phyloP scores from a whole-genome alignment of 2,329 filamentous ascomycete genomes.

The Zalaria obscura region DNA sequence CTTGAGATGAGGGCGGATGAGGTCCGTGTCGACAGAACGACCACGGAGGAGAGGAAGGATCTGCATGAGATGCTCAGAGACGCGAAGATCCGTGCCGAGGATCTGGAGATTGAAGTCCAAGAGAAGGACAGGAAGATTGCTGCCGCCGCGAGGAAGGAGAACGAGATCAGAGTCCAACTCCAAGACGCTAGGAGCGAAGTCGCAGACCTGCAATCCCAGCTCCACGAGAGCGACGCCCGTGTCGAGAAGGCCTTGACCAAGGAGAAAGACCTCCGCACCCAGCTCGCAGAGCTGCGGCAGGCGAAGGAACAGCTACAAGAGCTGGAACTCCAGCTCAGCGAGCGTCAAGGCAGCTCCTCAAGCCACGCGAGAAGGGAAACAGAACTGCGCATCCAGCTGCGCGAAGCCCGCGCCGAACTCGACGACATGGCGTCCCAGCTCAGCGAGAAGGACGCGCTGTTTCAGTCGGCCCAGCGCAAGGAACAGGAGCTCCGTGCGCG shows the following conservation, averaged over 20 bases:
- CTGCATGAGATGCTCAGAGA: conserved; percentile 47
- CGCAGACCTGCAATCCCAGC: conserved; percentile 41
- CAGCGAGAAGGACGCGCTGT: conserved; percentile 26
- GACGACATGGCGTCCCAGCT: conserved; percentile 22
- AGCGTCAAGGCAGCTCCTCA: conserved; percentile 20
- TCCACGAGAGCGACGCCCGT: conserved; percentile 25
- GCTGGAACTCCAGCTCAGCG: conserved; percentile 32
- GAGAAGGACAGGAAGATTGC: conserved; percentile 55
- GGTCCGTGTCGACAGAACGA: conserved; percentile 27
- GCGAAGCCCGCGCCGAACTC: conserved; percentile 18
- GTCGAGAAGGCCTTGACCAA: conserved; percentile 12
- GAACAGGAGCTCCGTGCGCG: conserved; percentile 25
- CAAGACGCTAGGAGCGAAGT: conserved; percentile 35
- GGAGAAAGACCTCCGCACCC: conserved; percentile 23
- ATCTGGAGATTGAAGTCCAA: conserved; percentile 55
- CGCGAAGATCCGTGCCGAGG: conserved; percentile 38
- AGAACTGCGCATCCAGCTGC: conserved; percentile 22
- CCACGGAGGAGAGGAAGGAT: conserved; percentile 42
- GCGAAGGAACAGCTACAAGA: conserved; percentile 18
- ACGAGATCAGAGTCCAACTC: conserved; percentile 50
- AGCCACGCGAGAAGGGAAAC: conserved; percentile 22
- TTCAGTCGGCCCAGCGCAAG: conserved; percentile 21
- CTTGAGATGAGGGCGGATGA: conserved; percentile 41
- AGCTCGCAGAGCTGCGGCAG: conserved; percentile 17
- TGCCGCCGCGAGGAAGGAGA: conserved; percentile 40